These are phyloP conservation scores for Trichoderma koningiopsis DNA, from an alignment of 2,329 filamentous ascomycete genomes.

Conservation along the genomic window DNA sequence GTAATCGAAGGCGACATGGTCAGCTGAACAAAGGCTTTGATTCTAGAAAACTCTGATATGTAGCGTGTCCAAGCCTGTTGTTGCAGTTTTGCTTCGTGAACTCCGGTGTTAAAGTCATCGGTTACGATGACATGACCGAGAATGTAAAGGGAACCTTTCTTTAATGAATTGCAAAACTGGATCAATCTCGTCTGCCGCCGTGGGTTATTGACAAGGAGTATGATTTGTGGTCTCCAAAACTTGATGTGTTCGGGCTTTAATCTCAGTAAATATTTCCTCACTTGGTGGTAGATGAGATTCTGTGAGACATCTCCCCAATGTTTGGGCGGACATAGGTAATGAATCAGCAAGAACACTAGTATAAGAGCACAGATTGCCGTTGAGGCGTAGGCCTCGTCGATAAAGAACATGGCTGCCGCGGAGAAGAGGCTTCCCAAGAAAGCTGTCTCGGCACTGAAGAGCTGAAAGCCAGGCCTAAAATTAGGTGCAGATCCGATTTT, in stretches of 20 bases:
- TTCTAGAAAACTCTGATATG: slow-evolving; percentile 76
- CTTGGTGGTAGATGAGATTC: slow-evolving; percentile 82
- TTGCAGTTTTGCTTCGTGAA: slow-evolving; percentile 78
- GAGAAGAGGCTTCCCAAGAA: slow-evolving; percentile 73
- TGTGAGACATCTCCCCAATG: slow-evolving; percentile 90
- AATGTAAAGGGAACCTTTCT: slow-evolving; percentile 84
- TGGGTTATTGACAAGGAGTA: slow-evolving; percentile 80
- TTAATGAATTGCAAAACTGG: slow-evolving; percentile 88
- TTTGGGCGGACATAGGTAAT: slow-evolving; percentile 83
- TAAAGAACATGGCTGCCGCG: slow-evolving; percentile 84
- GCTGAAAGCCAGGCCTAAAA: slow-evolving; percentile 84
- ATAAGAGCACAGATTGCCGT: slow-evolving; percentile 73
- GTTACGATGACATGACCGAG: slow-evolving; percentile 87
- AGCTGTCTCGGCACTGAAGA: slow-evolving; percentile 85
- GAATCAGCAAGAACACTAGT: slow-evolving; percentile 79
- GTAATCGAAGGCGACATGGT: slow-evolving; percentile 79
- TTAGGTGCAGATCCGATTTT: slow-evolving; percentile 88
- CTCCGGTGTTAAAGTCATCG: slow-evolving; percentile 74
- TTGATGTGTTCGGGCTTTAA: slow-evolving; percentile 87
- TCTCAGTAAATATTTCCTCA: slow-evolving; percentile 83
- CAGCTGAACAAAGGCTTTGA: slow-evolving; percentile 88
- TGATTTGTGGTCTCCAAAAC: slow-evolving; percentile 88
- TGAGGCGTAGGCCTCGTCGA: slow-evolving; percentile 78
- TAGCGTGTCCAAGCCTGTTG: slow-evolving; percentile 84
- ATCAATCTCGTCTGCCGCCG: slow-evolving; percentile 81